Evolutionary conservation across 192 early-diverging fungal species (phyloP).

Genomic region (Mortierella alpina): DNA sequence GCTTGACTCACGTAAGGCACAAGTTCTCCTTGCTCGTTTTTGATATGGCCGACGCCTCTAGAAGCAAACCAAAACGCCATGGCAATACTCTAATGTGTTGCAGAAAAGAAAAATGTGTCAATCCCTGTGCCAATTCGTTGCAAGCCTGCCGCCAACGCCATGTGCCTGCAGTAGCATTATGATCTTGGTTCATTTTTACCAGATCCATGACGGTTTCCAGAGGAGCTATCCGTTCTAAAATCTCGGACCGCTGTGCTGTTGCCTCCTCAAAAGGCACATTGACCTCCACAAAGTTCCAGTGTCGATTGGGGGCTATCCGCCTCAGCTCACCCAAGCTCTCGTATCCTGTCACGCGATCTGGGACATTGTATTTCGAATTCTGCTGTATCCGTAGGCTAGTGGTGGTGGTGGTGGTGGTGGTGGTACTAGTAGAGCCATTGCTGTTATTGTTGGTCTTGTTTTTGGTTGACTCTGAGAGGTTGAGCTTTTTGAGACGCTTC

Average conservation of each 20-base stretch:
- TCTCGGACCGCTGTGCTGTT: constrained; percentile 58
- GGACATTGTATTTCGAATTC: constrained; percentile 34
- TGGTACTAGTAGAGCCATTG: neutral
- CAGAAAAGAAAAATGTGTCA: neutral
- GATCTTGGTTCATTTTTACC: constrained; percentile 40
- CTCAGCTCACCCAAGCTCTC: constrained; percentile 63
- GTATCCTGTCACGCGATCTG: constrained; percentile 49
- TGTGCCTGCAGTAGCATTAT: neutral
- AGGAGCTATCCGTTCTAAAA: constrained; percentile 82
- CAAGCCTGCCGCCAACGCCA: neutral
- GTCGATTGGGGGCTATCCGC: constrained; percentile 70
- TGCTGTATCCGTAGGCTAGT: too few relatives aligned
- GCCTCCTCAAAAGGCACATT: constrained; percentile 86
- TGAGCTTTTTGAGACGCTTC: constrained; percentile 36
- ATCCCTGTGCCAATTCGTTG: constrained; percentile 1
- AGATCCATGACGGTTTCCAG: constrained; percentile 94
- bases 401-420: neutral
- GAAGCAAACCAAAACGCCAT: constrained; percentile 97
- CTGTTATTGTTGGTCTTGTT: constrained; percentile 1
- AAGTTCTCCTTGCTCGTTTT: constrained; percentile 22
- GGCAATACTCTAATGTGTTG: constrained; percentile 82
- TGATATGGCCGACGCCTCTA: constrained; percentile 73
- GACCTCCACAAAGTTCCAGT: constrained; percentile 92
- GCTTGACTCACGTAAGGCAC: constrained; percentile 72
- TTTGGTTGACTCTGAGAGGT: constrained; percentile 2